Base-by-base conservation (phyloP, 2,329 filamentous ascomycete genomes). In the Microsporum canis region DNA sequence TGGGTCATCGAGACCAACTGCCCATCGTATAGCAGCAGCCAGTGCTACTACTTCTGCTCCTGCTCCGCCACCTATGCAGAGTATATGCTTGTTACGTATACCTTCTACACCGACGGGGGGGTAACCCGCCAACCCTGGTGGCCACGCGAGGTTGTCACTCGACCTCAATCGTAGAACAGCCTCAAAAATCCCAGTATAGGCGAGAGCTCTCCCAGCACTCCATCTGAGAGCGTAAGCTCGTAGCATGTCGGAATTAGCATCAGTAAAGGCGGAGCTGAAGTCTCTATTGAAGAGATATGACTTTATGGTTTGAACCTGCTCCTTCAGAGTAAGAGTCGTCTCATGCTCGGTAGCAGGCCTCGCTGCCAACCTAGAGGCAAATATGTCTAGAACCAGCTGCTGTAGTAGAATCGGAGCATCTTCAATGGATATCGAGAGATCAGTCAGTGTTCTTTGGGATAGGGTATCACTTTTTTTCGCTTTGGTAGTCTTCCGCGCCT, bases 201-300 rank as follows among this genome's bases (percentile, higher is more conserved):
- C 89, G 59, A 97, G 76, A 0, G 91, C 88, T 59, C 94, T 81
- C 59, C 88, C 88, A 1, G 92, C 89, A 73, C 91, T 96, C 91
- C 92, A 99, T 67, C 94, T 79, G 60, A 89, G 83, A 6, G 90
- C 89, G 77, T 99, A 99, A 7, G 88, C 88, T 63, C 88, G 84
- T 17, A 96, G 80, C 67, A 87, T 82, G 51, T 87, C 84, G 60
- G 84, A 80, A 53, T 79, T 80, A 0, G 84, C 85, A 45, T 75
- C 74, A 1, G 73, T 68, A 75, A 97, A 99, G 0, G 92, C 92
- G 14, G 79, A 76, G 10, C 80, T 80, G 74, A 97, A 97, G 71
- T 97, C 89, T 36, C 94, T 84, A 62, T 88, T 85, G 72, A 87
- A 97, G 6, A 99, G 80, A 65, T 92, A 89, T 5, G 85, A 80